These are phyloP conservation scores for Insectozyma bohioensis DNA, from an alignment of 1,139 yeast genomes.

Conservation along the genomic window DNA sequence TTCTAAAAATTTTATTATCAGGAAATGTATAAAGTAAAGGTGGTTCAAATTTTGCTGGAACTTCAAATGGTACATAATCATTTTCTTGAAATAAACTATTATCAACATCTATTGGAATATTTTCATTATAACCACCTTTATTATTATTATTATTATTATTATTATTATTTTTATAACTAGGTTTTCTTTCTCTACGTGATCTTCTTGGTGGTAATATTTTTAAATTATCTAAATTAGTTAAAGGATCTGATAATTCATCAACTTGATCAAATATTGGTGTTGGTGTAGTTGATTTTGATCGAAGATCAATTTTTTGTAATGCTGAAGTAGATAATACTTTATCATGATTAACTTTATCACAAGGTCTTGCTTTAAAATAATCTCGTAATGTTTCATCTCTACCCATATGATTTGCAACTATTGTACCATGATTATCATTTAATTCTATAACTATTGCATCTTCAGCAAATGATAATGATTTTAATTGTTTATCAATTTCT, in stretches of 20 bases:
- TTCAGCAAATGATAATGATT: constrained; percentile 11
- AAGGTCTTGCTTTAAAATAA: constrained; percentile 12
- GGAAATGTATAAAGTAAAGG: constrained; percentile 49
- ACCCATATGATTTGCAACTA: constrained; percentile 13
- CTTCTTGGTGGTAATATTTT: not conserved
- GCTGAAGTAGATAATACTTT: constrained; percentile 7
- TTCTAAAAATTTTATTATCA: constrained; percentile 48
- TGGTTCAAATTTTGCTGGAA: constrained; percentile 46
- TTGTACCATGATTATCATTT: constrained; percentile 6
- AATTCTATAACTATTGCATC: constrained; percentile 12
- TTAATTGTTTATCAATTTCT: constrained; percentile 12
- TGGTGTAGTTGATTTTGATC: not conserved
- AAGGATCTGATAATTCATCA: too few species aligned
- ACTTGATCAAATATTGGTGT: too few species aligned
- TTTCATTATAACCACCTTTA: constrained; percentile 1
- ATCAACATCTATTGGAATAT: not conserved
- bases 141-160: constrained; percentile 1
- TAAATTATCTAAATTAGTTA: too few species aligned
- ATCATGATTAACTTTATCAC: constrained; percentile 10
- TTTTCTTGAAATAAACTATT: constrained; percentile 10
- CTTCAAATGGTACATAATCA: constrained; percentile 15
- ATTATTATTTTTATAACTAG: not conserved
- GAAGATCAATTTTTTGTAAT: constrained; percentile 1
- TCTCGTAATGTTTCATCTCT: constrained; percentile 12
- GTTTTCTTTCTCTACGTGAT: constrained; percentile 1